Base-by-base conservation (phyloP, 2,329 filamentous ascomycete species). In the Cadophora malorum region DNA sequence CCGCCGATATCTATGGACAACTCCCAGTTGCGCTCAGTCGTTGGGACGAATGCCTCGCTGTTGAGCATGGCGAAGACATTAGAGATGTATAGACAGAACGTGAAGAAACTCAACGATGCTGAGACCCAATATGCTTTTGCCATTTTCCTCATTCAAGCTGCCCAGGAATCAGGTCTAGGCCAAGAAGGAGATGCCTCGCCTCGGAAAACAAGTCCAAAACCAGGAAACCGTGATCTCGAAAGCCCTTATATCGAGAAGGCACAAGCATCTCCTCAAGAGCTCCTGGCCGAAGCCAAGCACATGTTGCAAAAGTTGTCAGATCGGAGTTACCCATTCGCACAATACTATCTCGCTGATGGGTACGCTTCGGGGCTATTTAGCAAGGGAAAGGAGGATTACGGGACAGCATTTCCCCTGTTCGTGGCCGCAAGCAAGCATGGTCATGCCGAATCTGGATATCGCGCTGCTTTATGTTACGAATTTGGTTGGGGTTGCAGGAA, bases 121-220 rank as follows among this genome's bases (percentile, higher is more conserved):
- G 90, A 91, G 4, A 92, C 97, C 41, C 94, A 97, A 79, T 98
- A 98, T 79, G 96, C 97, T 35, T 98, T 99, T 80, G 96, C 96
- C 1, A 87, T 98, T 47, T 97, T 97, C 79, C 89, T 99, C 83
- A 91, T 98, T 73, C 92, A 94, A 58, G 91, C 93, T 1, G 94
- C 95, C 50, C 91, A 93, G 78, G 92, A 97, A 77, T 87, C 91
- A 77, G 89, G 88, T 1, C 76, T 90, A 23, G 83, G 86, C 68
- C 78, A 81, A 56, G 81, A 85, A 1, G 83, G 85, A 65, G 69
- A 67, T 33, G 45, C 66, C 12, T 33, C 72, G 31, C 64, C 71
- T 19, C 61, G 66, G 19, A 76, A 75, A 65, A 25, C 67, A 21
- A 83, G 79, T 70, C 80, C 83, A 16, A 85, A 85, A 75, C 76